Conservation (phyloP, 1,284 basidiomycete genomes). For the Rhodotorula sp. region DNA sequence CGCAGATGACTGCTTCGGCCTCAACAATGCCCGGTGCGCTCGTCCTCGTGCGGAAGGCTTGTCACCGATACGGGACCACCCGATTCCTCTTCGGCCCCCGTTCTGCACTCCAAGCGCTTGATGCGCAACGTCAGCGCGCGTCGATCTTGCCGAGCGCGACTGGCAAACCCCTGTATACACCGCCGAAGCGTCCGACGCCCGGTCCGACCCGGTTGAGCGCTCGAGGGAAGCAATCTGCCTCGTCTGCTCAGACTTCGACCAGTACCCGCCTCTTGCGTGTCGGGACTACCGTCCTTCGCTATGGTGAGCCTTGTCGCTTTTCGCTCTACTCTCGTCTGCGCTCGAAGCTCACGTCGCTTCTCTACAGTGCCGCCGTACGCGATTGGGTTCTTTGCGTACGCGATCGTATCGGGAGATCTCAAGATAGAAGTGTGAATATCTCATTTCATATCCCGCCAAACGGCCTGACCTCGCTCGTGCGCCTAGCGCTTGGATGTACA, state of each 20-base stretch:
- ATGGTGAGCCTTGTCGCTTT: conserved; percentile 6
- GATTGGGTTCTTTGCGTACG: conserved; percentile 31
- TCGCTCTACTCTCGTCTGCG: neutral
- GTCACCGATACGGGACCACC: conserved; percentile 17
- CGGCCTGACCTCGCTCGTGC: neutral
- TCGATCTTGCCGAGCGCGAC: neutral
- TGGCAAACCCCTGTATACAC: neutral
- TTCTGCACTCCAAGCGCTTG: conserved; percentile 8
- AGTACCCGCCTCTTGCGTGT: conserved; percentile 10
- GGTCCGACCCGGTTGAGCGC: conserved; percentile 29
- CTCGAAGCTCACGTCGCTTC: neutral
- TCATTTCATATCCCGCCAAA: neutral
- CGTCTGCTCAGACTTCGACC: neutral
- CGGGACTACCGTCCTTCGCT: conserved; percentile 15
- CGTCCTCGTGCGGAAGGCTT: conserved; percentile 17
- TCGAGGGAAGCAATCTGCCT: neutral
- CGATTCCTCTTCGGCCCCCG: conserved; percentile 31
- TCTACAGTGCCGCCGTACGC: conserved; percentile 36
- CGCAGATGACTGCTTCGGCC: neutral
- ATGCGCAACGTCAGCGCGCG: neutral
- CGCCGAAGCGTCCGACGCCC: neutral
- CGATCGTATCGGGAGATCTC: conserved; percentile 28
- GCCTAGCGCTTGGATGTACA: neutral
- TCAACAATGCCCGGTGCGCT: conserved; percentile 11
- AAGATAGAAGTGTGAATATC: conserved; percentile 18